Percentiles rank a stretch among this genome's conserved stretches.
These are phyloP conservation scores for Yamadazyma akitaensis DNA, from an alignment of 805 yeast genomes.

Conservation along the genomic window DNA sequence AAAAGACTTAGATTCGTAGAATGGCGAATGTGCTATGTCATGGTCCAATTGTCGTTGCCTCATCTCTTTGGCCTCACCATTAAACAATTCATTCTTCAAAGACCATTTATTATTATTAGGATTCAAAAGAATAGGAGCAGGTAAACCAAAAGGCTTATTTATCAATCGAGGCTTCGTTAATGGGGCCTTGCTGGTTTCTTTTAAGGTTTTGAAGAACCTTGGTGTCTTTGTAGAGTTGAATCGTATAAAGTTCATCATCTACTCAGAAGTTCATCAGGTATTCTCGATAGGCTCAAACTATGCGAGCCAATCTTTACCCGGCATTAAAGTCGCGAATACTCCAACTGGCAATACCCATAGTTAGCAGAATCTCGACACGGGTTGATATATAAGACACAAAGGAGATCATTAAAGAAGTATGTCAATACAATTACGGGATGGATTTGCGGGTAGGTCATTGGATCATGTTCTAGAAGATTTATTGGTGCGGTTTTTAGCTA, in stretches of 20 bases:
- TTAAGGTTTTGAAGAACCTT: conserved; percentile 33
- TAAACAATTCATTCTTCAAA: conserved; percentile 25
- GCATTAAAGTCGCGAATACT: conserved; percentile 2
- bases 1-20: conserved; percentile 44
- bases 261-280: not conserved
- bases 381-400: conserved; percentile 1
- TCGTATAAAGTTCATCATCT: conserved; percentile 7
- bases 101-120: conserved; percentile 17
- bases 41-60: conserved; percentile 39
- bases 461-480: conserved; percentile 81
- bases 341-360: not conserved
- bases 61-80: conserved; percentile 33
- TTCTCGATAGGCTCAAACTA: not conserved
- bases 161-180: conserved; percentile 29
- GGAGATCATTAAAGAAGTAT: conserved; percentile 23
- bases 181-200: conserved; percentile 39
- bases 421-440: conserved; percentile 58
- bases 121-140: conserved; percentile 26
- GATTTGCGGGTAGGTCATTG: conserved; percentile 60
- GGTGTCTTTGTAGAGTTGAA: conserved; percentile 21
- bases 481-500: conserved; percentile 82
- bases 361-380: not conserved
- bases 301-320: conserved; percentile 5
- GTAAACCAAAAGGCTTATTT: conserved; percentile 39
- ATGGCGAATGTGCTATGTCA: conserved; percentile 42